Percentiles rank a stretch among this genome's conserved stretches.
These are phyloP conservation scores for Dictyostelium brefeldianum DNA, from an alignment of 78 protist genomes.

Conservation along the genomic window DNA sequence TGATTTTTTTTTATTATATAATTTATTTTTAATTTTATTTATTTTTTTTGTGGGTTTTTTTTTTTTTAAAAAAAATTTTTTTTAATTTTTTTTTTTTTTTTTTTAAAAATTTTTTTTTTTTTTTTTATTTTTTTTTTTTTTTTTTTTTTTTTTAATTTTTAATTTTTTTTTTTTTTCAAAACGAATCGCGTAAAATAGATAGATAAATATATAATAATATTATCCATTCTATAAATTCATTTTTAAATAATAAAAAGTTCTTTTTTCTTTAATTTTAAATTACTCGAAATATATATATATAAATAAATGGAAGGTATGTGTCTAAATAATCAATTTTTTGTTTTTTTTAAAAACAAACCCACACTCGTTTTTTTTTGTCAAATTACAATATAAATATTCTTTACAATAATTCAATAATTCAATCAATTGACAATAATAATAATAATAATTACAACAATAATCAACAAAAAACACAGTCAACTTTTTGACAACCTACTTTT, in stretches of 20 bases:
- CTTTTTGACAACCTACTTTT: too few relatives aligned
- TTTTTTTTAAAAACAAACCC: not conserved
- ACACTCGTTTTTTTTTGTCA: not conserved
- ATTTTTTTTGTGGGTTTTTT: too few relatives aligned
- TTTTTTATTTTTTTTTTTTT: not conserved
- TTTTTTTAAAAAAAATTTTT: not conserved
- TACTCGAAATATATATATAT: conserved; percentile 31
- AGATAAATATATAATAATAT: conserved; percentile 1
- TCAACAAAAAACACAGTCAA: too few relatives aligned
- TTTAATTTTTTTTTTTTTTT: not conserved
- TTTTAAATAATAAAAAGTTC: not conserved
- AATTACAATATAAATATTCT: not conserved
- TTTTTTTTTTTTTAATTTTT: not conserved
- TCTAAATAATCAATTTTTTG: not conserved
- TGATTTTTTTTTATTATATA: too few relatives aligned
- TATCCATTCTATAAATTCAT: not conserved
- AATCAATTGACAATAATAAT: not conserved
- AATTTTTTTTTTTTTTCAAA: conserved; percentile 1
- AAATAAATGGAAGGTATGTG: conserved; percentile 7
- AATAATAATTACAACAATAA: too few relatives aligned
- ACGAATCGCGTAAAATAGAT: not conserved
- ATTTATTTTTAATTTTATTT: not conserved
- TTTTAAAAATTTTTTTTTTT: conserved; percentile 4
- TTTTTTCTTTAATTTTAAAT: not conserved
- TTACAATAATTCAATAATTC: not conserved